Base-by-base conservation (phyloP, 176 grass and related monocot genomes). In the Leersia perrieri region DNA sequence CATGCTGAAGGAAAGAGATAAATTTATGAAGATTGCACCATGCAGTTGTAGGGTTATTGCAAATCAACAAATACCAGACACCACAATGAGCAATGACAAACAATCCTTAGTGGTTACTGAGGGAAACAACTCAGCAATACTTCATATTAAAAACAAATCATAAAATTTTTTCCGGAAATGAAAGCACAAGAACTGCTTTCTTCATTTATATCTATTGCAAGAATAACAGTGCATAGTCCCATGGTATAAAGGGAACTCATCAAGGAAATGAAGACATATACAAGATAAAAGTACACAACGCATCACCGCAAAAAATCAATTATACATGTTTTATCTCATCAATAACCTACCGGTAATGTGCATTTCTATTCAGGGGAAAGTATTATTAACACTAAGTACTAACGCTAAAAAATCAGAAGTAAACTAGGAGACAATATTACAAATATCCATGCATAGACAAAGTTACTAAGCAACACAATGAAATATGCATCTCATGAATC, bases 401-500 rank as follows among this genome's bases (percentile, higher is more conserved):
- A 80, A 60, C 58, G 31, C 60, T 53, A 20, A 58, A 58, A 8
- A 58, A 27, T 66, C 39, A 38, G 9, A 74, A 53, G 31, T 53
- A 83, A 33, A 34, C 40, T 60, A 31, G n/a, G 31, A 81, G 40
- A 61, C 20, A 42, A 61, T 63, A 79, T 47, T 27, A 60, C 18
- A 31, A 70, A 32, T 66, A 29, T 57, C 38, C 23, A 5, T 65
- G 9, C 5, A 74, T 74, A 74, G 44, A n/a, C n/a, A n/a, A n/a
- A 82, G 55, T 49, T 45, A 62, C 20, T 51, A 47, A 82, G 13
- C 38, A 27, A 45, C 62, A 35, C 22, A 63, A 49, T 35, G 9
- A 69, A 80, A 15, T 27, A 51, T 41, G 16, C 9, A 7, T 22
- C 62, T n/a, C 80, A 49, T 73, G 68, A 89, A 80, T 80, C 62